Evolutionary conservation across 2,329 filamentous ascomycete genomes (phyloP), one percentile per base, ranked within the genome.

Genomic region (Xylariaceae sp.): DNA sequence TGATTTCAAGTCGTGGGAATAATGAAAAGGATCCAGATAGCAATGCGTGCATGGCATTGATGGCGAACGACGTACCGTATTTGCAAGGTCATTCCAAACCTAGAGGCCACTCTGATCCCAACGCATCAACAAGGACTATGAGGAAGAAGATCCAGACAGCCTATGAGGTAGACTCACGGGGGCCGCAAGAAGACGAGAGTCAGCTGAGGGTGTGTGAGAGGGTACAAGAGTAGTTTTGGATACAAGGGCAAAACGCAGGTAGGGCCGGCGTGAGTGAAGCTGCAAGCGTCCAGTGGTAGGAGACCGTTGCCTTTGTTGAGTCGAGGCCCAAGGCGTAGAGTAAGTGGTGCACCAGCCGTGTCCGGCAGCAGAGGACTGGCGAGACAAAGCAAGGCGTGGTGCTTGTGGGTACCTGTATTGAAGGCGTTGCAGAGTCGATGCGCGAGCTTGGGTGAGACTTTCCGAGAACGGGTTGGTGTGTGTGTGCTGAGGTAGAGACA

Each of bases 241-340:
- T 40, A 54, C 48, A 40, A 43, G 17, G 50, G 55, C 56, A 52
- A 48, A 53, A 40, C 33, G 53, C 45, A 46, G 50, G 51, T 48
- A 47, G 39, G 36, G 45, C 28, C 45, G 33, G 50, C 36, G 31
- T 31, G 44, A 41, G 53, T 43, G 48, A 53, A 51, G 50, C 57
- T 62, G 63, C 61, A 66, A 63, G 60, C 63, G 57, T 60, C 50
- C 41, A 44, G 45, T 33, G 18, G 48, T 14, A 36, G 51, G 49
- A 42, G 36, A 48, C 41, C 45, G 51, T 44, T 51, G 28, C 31
- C 55, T 63, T 64, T 64, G 61, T 61, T 56, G 48, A 52, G 51
- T 34, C n/a, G 46, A 11, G 45, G 41, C 45, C 13, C 33, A 40
- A 16, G 48, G 40, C 33, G 43, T 28, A 28, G 22, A 28, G 4